Percentiles rank a stretch among this genome's conserved stretches.
phyloP scores from a whole-genome alignment of 176 grass and related monocot genomes.

The Panicum miliaceum region DNA sequence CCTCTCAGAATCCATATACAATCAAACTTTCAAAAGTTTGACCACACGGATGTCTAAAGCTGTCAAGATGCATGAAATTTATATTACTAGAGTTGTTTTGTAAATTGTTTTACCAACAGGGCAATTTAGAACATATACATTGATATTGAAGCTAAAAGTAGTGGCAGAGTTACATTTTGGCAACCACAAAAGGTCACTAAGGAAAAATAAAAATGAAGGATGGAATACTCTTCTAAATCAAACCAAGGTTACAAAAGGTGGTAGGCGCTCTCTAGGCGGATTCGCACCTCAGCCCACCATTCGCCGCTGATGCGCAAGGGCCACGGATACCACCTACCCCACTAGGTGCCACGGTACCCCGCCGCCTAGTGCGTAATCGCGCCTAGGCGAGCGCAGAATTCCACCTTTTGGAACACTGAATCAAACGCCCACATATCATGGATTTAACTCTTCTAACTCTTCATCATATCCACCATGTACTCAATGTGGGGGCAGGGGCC shows the following conservation, averaged over 20 bases:
- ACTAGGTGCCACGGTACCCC: too few relatives aligned
- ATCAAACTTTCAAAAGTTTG: slow-evolving; percentile 28
- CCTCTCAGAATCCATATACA: neutral
- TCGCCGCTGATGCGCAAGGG: too few relatives aligned
- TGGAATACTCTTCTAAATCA: slow-evolving; percentile 8
- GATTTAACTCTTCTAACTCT: neutral
- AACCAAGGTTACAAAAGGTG: too few relatives aligned
- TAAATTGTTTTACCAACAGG: neutral
- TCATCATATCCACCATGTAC: neutral
- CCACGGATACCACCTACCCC: too few relatives aligned
- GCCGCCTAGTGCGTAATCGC: too few relatives aligned
- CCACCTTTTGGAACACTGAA: too few relatives aligned
- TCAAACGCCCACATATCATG: too few relatives aligned
- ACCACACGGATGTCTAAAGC: neutral
- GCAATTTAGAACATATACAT: slow-evolving; percentile 3
- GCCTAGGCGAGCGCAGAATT: too few relatives aligned
- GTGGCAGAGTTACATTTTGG: neutral
- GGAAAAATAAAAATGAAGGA: neutral
- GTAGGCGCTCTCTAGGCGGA: too few relatives aligned
- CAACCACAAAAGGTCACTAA: neutral
- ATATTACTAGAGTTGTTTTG: neutral
- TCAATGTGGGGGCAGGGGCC: neutral
- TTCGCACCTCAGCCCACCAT: too few relatives aligned
- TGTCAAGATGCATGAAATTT: slow-evolving; percentile 10
- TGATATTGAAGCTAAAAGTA: neutral